Conservation (phyloP, 176 grass and related monocot genomes). For the Puya raimondii region DNA sequence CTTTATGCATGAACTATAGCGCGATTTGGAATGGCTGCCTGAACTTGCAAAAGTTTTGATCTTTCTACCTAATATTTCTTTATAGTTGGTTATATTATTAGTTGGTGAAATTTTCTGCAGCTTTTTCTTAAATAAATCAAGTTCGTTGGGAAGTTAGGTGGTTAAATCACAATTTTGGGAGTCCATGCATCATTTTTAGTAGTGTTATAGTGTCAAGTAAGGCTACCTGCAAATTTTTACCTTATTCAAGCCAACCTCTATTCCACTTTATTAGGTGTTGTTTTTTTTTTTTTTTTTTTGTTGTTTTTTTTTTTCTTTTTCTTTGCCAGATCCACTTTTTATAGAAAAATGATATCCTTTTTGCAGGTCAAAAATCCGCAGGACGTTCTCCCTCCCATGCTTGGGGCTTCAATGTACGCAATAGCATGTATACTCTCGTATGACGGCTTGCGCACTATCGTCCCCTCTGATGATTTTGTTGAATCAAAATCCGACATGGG, state of each 20-base stretch:
- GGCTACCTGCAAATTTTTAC: too few relatives aligned
- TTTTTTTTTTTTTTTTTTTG: neutral
- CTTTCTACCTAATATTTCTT: too few relatives aligned
- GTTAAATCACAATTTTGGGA: too few relatives aligned
- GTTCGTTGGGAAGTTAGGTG: too few relatives aligned
- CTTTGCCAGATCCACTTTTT: neutral
- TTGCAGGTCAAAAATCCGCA: constrained; percentile 72
- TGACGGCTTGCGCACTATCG: constrained; percentile 50
- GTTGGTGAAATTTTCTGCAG: too few relatives aligned
- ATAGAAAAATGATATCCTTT: constrained; percentile 9
- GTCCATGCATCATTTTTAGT: too few relatives aligned
- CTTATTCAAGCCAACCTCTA: neutral
- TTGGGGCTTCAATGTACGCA: constrained; percentile 69
- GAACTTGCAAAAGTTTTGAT: neutral
- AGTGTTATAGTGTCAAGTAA: too few relatives aligned
- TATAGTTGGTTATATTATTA: too few relatives aligned
- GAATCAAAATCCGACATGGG: constrained; percentile 7
- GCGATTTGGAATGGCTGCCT: neutral
- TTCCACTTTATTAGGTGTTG: neutral
- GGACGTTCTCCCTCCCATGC: constrained; percentile 51
- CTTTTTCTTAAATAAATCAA: too few relatives aligned
- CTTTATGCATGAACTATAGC: neutral
- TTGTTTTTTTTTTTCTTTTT: neutral
- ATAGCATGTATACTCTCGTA: constrained; percentile 73
- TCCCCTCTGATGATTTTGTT: constrained; percentile 19